These are phyloP conservation scores for Malus hybrid DNA, from an alignment of 331 rosid species.

Conservation along the genomic window DNA sequence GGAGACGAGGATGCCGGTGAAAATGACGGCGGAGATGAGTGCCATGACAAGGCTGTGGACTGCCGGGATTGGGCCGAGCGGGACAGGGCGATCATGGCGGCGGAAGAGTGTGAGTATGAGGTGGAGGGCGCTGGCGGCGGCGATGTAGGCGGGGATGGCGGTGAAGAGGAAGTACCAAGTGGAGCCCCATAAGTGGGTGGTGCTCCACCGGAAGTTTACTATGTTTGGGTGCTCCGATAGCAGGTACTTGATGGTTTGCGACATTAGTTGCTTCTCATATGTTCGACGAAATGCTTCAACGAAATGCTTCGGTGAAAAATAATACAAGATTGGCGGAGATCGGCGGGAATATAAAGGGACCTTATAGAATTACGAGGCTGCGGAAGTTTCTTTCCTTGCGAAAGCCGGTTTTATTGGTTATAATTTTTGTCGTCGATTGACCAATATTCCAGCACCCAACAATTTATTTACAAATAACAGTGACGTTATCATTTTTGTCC, in stretches of 20 bases:
- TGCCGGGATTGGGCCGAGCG: constrained; percentile 77
- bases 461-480: too few relatives aligned
- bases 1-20: constrained; percentile 66
- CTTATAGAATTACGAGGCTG: not conserved
- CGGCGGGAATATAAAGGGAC: too few relatives aligned
- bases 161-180: constrained; percentile 75
- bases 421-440: too few relatives aligned
- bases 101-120: constrained; percentile 31
- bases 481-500: too few relatives aligned
- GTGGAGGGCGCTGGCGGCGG: constrained; percentile 36
- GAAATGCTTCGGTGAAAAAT: not conserved
- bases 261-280: constrained; percentile 9
- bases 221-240: constrained; percentile 70
- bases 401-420: too few relatives aligned
- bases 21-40: constrained; percentile 48
- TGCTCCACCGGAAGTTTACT: constrained; percentile 71
- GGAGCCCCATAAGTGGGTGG: constrained; percentile 66
- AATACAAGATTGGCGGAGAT: not conserved
- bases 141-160: constrained; percentile 38
- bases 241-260: constrained; percentile 34
- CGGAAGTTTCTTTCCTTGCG: not conserved
- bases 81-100: constrained; percentile 31
- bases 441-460: too few relatives aligned
- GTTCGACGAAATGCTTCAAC: not conserved
- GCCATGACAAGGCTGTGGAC: constrained; percentile 56